A percentile compares a stretch with the other conserved stretches of the same genome.
These are phyloP conservation scores for Mycothermus thermophilus DNA, from an alignment of 495 filamentous ascomycete genomes.

Conservation along the genomic window DNA sequence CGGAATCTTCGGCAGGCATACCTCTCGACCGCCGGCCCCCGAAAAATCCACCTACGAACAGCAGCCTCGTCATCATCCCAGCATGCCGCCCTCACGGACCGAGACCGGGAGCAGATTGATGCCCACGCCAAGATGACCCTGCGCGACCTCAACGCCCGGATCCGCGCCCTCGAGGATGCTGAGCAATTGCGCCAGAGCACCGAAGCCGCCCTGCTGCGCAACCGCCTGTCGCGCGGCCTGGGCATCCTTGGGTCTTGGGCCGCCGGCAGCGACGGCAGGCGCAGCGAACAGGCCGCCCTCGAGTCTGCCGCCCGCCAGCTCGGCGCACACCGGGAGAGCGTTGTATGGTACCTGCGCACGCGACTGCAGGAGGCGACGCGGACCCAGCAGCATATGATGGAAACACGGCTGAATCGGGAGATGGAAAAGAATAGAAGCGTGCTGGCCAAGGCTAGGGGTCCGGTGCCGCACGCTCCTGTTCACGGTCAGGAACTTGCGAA, in stretches of 20 bases:
- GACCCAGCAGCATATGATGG: conserved; percentile 81
- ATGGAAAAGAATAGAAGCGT: conserved; percentile 82
- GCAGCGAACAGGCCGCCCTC: conserved; percentile 49
- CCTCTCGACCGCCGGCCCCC: conserved; percentile 55
- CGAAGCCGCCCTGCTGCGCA: conserved; percentile 46
- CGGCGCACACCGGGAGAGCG: conserved; percentile 55
- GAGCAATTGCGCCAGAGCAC: conserved; percentile 71
- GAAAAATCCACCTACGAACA: conserved; percentile 30
- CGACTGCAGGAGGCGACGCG: conserved; percentile 59
- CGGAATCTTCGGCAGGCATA: conserved; percentile 76
- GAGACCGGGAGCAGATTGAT: conserved; percentile 68
- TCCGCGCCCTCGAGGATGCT: conserved; percentile 62
- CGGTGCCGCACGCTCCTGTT: conserved; percentile 6
- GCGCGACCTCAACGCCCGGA: conserved; percentile 64
- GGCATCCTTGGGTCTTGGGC: conserved; percentile 61
- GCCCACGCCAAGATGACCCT: conserved; percentile 69
- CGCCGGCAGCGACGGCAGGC: conserved; percentile 40
- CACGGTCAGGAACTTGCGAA: conserved; percentile 5
- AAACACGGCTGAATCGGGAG: conserved; percentile 66
- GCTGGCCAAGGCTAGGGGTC: conserved; percentile 50
- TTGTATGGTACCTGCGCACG: conserved; percentile 67
- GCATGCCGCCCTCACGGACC: conserved; percentile 43
- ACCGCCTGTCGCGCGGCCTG: conserved; percentile 48
- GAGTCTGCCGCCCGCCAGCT: conserved; percentile 52
- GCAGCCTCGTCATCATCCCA: conserved; percentile 19